Evolutionary conservation across 192 early-diverging fungal species (phyloP).

Genomic region (Helicostylum pulchrum): DNA sequence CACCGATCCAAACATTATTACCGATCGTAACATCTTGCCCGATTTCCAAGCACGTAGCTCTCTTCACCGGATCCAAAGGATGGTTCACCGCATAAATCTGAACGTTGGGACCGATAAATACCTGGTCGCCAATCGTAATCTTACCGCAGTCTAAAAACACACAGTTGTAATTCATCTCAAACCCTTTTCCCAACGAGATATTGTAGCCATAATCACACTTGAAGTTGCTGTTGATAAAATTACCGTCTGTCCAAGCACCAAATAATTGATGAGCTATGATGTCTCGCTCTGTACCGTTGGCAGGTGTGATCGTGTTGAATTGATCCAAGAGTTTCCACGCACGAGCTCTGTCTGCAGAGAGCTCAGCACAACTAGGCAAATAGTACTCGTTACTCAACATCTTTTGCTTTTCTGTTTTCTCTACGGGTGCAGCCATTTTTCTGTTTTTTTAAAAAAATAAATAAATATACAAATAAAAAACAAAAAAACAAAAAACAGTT

Average conservation of each 20-base stretch:
- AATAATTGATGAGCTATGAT: conserved; percentile 45
- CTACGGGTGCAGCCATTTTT: too few relatives aligned
- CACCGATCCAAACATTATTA: conserved; percentile 88
- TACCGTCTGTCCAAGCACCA: conserved; percentile 54
- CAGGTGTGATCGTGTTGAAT: conserved; percentile 34
- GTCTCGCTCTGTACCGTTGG: conserved; percentile 31
- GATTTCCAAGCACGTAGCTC: conserved; percentile 40
- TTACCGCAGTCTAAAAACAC: conserved; percentile 70
- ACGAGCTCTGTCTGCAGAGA: conserved; percentile 33
- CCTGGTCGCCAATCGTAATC: conserved; percentile 73
- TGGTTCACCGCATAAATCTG: conserved; percentile 75
- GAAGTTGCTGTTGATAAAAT: conserved; percentile 65
- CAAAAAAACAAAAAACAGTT: too few relatives aligned
- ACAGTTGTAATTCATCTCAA: conserved; percentile 78
- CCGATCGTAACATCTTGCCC: conserved; percentile 67
- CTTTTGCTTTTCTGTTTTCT: conserved; percentile 51
- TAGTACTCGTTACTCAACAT: conserved; percentile 67
- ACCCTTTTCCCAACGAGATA: conserved; percentile 66
- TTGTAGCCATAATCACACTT: conserved; percentile 78
- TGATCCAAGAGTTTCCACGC: conserved; percentile 22
- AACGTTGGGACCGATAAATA: conserved; percentile 73
- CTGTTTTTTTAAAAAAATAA: too few relatives aligned
- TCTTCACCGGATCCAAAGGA: conserved; percentile 57
- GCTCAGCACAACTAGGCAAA: conserved; percentile 50
- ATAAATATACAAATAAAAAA: too few relatives aligned